These are phyloP conservation scores for Podosphaera aphanis DNA, from an alignment of 2,329 filamentous ascomycete species.

Conservation along the genomic window DNA sequence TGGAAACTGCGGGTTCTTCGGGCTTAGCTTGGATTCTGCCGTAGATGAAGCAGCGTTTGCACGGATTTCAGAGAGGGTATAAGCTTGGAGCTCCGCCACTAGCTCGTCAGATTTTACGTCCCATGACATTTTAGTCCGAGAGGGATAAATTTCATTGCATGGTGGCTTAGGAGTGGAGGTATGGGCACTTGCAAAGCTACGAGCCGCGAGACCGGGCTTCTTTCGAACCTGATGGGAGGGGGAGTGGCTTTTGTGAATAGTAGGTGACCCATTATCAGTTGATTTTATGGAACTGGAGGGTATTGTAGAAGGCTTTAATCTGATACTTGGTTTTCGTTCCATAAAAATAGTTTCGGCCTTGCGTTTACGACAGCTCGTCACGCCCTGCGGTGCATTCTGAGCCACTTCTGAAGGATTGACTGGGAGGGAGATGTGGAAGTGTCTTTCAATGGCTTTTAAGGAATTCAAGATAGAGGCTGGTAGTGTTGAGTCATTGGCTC, in stretches of 20 bases:
- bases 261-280: slow-evolving; percentile 3
- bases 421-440: neutral
- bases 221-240: slow-evolving; percentile 4
- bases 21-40: slow-evolving; percentile 1
- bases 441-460: neutral
- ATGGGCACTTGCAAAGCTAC: slow-evolving; percentile 4
- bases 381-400: neutral
- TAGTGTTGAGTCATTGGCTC: neutral
- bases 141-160: slow-evolving; percentile 16
- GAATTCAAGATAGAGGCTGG: neutral
- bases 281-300: too few species aligned
- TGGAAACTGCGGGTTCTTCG: slow-evolving; percentile 1
- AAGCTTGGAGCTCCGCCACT: slow-evolving; percentile 31
- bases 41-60: slow-evolving; percentile 10
- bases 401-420: neutral
- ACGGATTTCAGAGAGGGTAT: slow-evolving; percentile 33
- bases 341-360: slow-evolving; percentile 25
- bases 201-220: slow-evolving; percentile 10
- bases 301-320: too few species aligned
- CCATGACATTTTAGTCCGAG: slow-evolving; percentile 18
- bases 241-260: neutral
- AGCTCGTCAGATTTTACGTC: slow-evolving; percentile 20
- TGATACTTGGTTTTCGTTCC: slow-evolving; percentile 22
- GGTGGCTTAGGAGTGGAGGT: slow-evolving; percentile 1
- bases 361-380: slow-evolving; percentile 6